A percentile compares a stretch with the other conserved stretches of the same genome.
Conservation (phyloP, 2,329 filamentous ascomycete species). For the Dactylonectria estremocensis region DNA sequence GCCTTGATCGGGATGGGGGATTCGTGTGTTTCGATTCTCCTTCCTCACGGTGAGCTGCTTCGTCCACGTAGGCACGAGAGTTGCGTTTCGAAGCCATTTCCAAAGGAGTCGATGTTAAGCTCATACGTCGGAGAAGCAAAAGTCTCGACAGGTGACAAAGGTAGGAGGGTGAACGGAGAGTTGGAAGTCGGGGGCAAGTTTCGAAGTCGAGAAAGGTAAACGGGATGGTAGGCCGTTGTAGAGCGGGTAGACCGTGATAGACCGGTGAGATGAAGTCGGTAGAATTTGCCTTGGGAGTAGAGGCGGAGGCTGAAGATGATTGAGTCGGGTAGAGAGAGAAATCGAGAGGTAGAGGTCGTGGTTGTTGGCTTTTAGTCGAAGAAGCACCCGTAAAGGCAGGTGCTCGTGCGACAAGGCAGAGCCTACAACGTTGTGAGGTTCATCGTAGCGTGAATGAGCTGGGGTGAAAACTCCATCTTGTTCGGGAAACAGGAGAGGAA, state of each 20-base stretch:
- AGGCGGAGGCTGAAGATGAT: slow-evolving; percentile 28
- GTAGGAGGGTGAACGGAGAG: neutral
- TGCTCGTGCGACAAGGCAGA: slow-evolving; percentile 43
- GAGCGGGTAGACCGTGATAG: neutral
- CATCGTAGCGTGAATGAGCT: slow-evolving; percentile 46
- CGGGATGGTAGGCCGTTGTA: slow-evolving; percentile 6
- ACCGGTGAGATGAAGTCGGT: slow-evolving; percentile 5
- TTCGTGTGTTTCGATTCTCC: slow-evolving; percentile 29
- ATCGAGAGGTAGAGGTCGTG: slow-evolving; percentile 16
- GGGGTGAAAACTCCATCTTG: slow-evolving; percentile 45
- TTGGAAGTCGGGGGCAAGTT: neutral
- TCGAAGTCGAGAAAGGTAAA: neutral
- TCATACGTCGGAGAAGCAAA: slow-evolving; percentile 15
- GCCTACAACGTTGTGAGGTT: slow-evolving; percentile 44
- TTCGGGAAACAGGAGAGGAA: slow-evolving; percentile 42
- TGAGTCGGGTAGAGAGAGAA: slow-evolving; percentile 32
- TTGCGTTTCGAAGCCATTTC: slow-evolving; percentile 45
- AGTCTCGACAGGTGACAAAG: neutral
- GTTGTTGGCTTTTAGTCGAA: slow-evolving; percentile 36
- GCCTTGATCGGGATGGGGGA: slow-evolving; percentile 48
- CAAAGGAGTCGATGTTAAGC: neutral
- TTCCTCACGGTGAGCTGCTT: slow-evolving; percentile 30
- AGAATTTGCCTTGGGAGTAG: slow-evolving; percentile 26
- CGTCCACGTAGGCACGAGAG: slow-evolving; percentile 42
- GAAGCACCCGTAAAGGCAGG: slow-evolving; percentile 37